phyloP scores from a whole-genome alignment of 2,329 filamentous ascomycete genomes.

The Sclerotinia minor region DNA sequence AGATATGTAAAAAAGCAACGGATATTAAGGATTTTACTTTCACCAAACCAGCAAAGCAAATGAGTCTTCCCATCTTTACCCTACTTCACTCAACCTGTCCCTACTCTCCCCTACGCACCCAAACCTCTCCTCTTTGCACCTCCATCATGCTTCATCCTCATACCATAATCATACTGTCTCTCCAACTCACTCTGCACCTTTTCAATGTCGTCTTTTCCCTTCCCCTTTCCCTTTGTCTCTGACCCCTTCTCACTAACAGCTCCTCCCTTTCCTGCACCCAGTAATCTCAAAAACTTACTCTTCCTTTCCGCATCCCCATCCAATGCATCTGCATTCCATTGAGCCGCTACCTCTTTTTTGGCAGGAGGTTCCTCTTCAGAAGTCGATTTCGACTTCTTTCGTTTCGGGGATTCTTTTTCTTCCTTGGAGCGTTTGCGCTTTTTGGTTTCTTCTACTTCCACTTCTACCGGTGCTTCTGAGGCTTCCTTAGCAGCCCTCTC shows the following conservation, averaged over 20 bases:
- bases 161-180: constrained; percentile 43
- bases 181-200: constrained; percentile 43
- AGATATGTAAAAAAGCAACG: background rate
- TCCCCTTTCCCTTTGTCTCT: constrained; percentile 24
- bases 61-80: background rate
- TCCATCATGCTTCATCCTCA: constrained; percentile 44
- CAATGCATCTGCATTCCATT: constrained; percentile 28
- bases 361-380: constrained; percentile 8
- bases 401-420: constrained; percentile 24
- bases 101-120: constrained; percentile 37
- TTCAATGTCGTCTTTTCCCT: constrained; percentile 31
- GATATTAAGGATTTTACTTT: constrained; percentile 4
- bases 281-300: constrained; percentile 42
- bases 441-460: constrained; percentile 20
- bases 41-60: background rate
- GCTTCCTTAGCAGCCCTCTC: constrained; percentile 3
- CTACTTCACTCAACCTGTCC: background rate
- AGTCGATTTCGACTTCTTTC: constrained; percentile 23
- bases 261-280: constrained; percentile 39
- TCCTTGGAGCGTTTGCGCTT: constrained; percentile 27
- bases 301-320: constrained; percentile 40
- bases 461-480: background rate
- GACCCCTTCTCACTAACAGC: constrained; percentile 20
- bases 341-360: constrained; percentile 21
- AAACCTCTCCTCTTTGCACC: constrained; percentile 43